These are phyloP conservation scores for Immersiella caudata DNA, from an alignment of 495 filamentous ascomycete species.

Conservation along the genomic window DNA sequence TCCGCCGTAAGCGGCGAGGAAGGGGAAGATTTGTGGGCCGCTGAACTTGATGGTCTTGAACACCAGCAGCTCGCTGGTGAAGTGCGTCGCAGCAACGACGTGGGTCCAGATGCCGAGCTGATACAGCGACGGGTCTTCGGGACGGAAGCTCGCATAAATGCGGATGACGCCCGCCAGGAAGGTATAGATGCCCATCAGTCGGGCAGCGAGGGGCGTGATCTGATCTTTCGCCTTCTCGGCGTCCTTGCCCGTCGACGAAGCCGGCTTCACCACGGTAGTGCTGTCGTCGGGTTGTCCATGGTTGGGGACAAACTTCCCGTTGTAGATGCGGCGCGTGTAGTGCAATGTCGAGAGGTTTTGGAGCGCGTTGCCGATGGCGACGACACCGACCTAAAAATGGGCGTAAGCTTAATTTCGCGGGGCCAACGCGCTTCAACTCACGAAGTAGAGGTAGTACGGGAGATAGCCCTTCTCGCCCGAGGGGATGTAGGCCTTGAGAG, in stretches of 20 bases:
- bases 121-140: conserved; percentile 69
- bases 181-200: conserved; percentile 93
- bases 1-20: conserved; percentile 70
- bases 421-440: conserved; percentile 33
- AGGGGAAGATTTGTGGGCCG: conserved; percentile 68
- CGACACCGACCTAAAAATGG: conserved; percentile 63
- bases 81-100: conserved; percentile 77
- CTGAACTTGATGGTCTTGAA: conserved; percentile 73
- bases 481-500: conserved; percentile 43
- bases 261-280: conserved; percentile 45
- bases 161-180: conserved; percentile 74
- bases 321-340: conserved; percentile 79
- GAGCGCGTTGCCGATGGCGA: conserved; percentile 77
- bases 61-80: conserved; percentile 75
- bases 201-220: conserved; percentile 72
- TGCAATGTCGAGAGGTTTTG: conserved; percentile 76
- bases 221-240: conserved; percentile 53
- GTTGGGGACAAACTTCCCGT: conserved; percentile 54
- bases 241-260: conserved; percentile 51
- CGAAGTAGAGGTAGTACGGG: conserved; percentile 53
- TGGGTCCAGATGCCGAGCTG: conserved; percentile 80
- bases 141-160: conserved; percentile 84
- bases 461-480: conserved; percentile 47
- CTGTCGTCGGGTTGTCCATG: conserved; percentile 49
- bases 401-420: conserved; percentile 9